Percentiles rank a stretch among this genome's conserved stretches.
phyloP scores from a whole-genome alignment of 2,329 filamentous ascomycete species.

The Fusarium sp. region DNA sequence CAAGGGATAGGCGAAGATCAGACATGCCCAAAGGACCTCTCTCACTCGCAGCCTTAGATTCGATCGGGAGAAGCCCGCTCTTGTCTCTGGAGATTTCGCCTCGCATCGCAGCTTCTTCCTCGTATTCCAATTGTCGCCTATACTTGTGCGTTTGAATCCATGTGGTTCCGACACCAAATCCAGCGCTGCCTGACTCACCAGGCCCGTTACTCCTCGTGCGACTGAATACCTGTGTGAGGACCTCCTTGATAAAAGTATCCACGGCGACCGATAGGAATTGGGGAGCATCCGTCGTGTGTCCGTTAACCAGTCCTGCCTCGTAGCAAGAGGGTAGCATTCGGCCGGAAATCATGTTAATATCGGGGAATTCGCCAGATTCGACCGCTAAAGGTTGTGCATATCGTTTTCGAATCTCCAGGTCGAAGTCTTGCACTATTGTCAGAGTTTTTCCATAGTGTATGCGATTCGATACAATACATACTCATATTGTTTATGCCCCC shows the following conservation, averaged over 20 bases:
- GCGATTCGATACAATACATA: constrained; percentile 55
- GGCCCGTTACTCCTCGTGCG: constrained; percentile 74
- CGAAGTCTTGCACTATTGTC: constrained; percentile 63
- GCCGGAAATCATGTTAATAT: constrained; percentile 70
- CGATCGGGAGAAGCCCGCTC: constrained; percentile 81
- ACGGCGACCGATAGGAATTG: constrained; percentile 73
- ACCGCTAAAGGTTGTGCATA: constrained; percentile 72
- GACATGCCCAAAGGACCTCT: constrained; percentile 79
- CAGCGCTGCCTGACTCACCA: constrained; percentile 69
- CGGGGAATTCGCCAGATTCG: constrained; percentile 77
- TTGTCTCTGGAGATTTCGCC: constrained; percentile 81
- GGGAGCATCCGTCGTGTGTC: constrained; percentile 69
- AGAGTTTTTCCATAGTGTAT: constrained; percentile 14
- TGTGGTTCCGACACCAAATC: constrained; percentile 72
- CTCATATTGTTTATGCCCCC: constrained; percentile 84
- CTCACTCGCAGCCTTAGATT: constrained; percentile 79
- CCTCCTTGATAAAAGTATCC: constrained; percentile 75
- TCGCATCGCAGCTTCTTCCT: constrained; percentile 78
- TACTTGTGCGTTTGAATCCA: constrained; percentile 86
- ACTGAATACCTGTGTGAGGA: constrained; percentile 71
- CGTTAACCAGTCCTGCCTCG: constrained; percentile 70
- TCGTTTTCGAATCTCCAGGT: constrained; percentile 74
- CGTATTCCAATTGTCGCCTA: constrained; percentile 76
- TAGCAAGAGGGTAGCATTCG: constrained; percentile 77
- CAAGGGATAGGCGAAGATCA: constrained; percentile 80